Evolutionary conservation across 2,329 filamentous ascomycete genomes (phyloP).

Genomic region (Aspergillus sclerotialis): DNA sequence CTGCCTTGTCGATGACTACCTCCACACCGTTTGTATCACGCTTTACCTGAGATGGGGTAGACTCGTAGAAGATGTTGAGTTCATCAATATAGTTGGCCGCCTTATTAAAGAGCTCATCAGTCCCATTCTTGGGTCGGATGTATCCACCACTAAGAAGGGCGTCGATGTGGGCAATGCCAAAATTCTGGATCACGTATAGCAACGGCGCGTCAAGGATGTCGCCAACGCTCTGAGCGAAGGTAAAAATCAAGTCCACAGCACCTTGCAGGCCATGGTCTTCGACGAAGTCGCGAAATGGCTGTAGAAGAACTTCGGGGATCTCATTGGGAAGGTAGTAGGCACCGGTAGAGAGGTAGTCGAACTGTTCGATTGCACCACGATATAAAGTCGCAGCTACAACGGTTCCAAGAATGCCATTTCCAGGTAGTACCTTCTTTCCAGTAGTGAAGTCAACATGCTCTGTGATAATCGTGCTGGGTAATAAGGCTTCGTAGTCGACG

Average conservation of each 20-base stretch:
- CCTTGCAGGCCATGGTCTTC: conserved; percentile 42
- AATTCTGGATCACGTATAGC: conserved; percentile 12
- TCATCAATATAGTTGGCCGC: conserved; percentile 16
- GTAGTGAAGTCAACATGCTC: conserved; percentile 23
- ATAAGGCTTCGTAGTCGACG: conserved; percentile 13
- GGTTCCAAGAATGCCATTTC: conserved; percentile 1
- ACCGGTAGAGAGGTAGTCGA: conserved; percentile 4
- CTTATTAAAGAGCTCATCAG: conserved; percentile 12
- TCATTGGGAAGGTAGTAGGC: conserved; percentile 35
- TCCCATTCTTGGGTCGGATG: conserved; percentile 12
- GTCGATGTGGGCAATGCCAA: conserved; percentile 7
- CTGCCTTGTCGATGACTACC: background rate
- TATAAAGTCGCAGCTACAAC: conserved; percentile 4
- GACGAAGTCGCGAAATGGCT: conserved; percentile 44
- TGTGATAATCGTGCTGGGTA: conserved; percentile 10
- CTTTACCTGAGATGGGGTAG: conserved; percentile 12
- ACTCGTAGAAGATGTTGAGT: conserved; percentile 18
- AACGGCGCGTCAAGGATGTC: conserved; percentile 14
- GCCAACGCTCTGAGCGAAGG: conserved; percentile 38
- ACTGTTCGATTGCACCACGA: conserved; percentile 8
- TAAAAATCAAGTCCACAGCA: conserved; percentile 35
- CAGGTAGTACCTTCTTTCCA: conserved; percentile 8
- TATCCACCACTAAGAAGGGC: conserved; percentile 8
- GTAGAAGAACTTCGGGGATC: conserved; percentile 41
- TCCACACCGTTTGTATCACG: conserved; percentile 4